Base-by-base conservation (phyloP, 805 yeast species). In the Sugiyamaella mastotermitis region DNA sequence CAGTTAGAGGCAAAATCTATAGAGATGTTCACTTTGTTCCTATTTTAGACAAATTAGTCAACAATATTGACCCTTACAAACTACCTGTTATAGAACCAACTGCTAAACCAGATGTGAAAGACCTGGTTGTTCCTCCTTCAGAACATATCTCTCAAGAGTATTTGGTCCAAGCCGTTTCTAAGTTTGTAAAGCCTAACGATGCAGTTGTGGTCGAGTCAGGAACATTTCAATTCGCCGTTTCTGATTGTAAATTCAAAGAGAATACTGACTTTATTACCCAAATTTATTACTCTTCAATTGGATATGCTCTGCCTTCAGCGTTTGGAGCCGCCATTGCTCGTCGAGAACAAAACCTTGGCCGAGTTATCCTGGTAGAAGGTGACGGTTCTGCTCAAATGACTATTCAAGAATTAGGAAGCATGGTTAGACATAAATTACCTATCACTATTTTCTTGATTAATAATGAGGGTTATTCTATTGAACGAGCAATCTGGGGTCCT, bases 361-460 rank as follows among this genome's bases (percentile, higher is more conserved):
- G 94, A 51, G 68, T 87, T 32, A 66, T 85, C 15, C 65, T 87
- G 17, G 62, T 85, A 13, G 87, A 83, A 65, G 96, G 97, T 40
- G 97, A 88, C 58, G 97, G 97, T 1, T 80, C 95, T 2, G 90
- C 95, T 2, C 95, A 85, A 65, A 83, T 88, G 95, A 86, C 96
- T 3, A 68, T 82, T 39, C 95, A 88, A 67, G 97, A 88, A 55
- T 60, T 80, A 35, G 74, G 85, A 1, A 69, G 84, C 2, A 75
- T 73, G 53, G 58, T 82, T 27, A 72, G 84, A 45, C 65, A 72
- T 45, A 65, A 68, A 14, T 66, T 81, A 29, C 73, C 72, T 25
- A 85, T 94, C 16, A 74, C 80, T 29, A 70, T 88, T 19, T 72
- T 87, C 49, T 60, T 88, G 37, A 65, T 86, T 61, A 88, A 88